These are phyloP conservation scores for Odontarrhena argentea DNA, from an alignment of 345 rosid species.

Conservation along the genomic window DNA sequence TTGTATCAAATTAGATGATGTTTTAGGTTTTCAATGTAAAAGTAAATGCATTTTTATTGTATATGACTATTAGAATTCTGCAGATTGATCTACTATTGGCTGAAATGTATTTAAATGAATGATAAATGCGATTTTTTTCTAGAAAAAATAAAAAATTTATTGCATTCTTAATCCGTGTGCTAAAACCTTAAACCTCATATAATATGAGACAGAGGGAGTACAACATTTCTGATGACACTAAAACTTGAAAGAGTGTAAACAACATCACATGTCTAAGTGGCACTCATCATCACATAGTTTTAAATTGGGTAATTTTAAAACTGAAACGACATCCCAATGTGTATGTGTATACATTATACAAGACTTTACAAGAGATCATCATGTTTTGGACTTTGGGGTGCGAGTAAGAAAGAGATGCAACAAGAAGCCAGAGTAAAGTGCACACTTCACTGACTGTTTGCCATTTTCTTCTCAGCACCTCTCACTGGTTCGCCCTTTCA, in stretches of 20 bases:
- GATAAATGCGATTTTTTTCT: no score
- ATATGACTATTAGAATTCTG: no score
- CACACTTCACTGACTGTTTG: background rate
- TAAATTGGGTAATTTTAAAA: background rate
- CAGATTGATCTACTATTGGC: no score
- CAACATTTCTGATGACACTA: background rate
- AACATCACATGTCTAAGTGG: background rate
- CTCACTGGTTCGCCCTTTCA: conserved; percentile 50
- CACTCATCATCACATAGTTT: conserved; percentile 17
- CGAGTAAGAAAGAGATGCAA: conserved; percentile 12
- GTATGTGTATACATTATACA: background rate
- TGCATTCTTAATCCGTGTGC: no score
- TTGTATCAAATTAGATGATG: no score
- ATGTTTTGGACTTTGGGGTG: conserved; percentile 7
- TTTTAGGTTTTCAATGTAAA: no score
- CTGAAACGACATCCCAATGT: background rate
- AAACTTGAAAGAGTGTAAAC: background rate
- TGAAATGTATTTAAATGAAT: no score
- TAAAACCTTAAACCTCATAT: no score
- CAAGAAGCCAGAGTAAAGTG: conserved; percentile 11
- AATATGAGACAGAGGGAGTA: no score
- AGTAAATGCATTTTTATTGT: no score
- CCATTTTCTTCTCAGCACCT: background rate
- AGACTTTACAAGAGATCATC: conserved; percentile 7
- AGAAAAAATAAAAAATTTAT: no score